These are phyloP conservation scores for Podila minutissima DNA, from an alignment of 192 early-diverging fungal genomes.

Conservation along the genomic window DNA sequence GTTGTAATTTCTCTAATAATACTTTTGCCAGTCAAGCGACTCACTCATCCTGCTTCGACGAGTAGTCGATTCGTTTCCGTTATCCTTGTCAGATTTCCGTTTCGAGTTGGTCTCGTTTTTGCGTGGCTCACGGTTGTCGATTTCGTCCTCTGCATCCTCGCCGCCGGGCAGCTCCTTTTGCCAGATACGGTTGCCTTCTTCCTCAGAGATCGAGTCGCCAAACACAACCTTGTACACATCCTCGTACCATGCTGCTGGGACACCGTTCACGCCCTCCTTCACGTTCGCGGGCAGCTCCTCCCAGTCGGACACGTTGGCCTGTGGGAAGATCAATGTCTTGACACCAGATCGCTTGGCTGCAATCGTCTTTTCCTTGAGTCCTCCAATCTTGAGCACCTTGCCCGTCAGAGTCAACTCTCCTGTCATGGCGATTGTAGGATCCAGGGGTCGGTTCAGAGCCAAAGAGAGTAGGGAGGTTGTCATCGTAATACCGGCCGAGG, in stretches of 20 bases:
- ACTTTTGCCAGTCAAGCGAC: conserved; percentile 4
- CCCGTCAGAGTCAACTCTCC: conserved; percentile 98
- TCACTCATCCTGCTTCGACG: conserved; percentile 5
- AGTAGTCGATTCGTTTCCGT: conserved; percentile 10
- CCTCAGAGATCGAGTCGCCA: conserved; percentile 44
- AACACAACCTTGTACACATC: conserved; percentile 72
- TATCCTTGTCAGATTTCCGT: conserved; percentile 6
- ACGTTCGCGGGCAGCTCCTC: conserved; percentile 94
- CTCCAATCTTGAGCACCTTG: conserved; percentile 97
- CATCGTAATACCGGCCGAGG: conserved; percentile 96
- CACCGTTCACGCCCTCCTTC: conserved; percentile 86
- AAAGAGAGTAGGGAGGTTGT: conserved; percentile 93
- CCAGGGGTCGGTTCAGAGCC: conserved; percentile 81
- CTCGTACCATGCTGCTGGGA: conserved; percentile 86
- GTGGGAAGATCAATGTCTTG: conserved; percentile 89
- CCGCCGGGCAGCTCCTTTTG: conserved; percentile 40
- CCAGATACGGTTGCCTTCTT: conserved; percentile 34
- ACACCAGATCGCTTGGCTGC: conserved; percentile 95
- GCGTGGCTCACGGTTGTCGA: conserved; percentile 36
- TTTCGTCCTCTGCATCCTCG: conserved; percentile 17
- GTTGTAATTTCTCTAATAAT: not conserved
- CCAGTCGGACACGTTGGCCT: conserved; percentile 92
- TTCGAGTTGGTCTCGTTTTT: conserved; percentile 21
- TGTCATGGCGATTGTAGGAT: conserved; percentile 94
- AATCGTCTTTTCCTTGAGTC: conserved; percentile 97